Conservation (phyloP, 2,329 filamentous ascomycete genomes). For the Colletotrichum endophyticum region DNA sequence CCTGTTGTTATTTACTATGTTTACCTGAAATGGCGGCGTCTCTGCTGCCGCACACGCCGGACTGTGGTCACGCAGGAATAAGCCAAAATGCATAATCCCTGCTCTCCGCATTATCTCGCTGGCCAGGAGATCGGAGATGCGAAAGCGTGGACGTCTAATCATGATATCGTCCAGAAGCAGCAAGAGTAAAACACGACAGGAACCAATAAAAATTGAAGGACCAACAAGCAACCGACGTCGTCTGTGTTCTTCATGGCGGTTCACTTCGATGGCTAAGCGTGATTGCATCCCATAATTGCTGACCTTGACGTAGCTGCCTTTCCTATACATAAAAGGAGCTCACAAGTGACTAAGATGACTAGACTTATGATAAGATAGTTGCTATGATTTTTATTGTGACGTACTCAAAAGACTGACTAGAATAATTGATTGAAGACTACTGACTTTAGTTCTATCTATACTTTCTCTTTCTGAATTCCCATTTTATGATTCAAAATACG, state of each 20-base stretch:
- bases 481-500: background rate
- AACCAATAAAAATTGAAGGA: no score
- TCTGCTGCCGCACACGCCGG: no score
- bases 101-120: no score
- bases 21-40: no score
- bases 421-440: background rate
- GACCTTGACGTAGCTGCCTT: background rate
- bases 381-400: background rate
- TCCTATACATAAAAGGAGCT: background rate
- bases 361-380: background rate
- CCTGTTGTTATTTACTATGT: no score
- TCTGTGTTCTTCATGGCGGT: background rate
- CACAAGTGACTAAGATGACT: background rate
- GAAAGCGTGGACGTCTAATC: no score
- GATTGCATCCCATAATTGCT: background rate
- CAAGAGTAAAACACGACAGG: no score
- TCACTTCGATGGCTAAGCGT: background rate
- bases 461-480: background rate
- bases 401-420: background rate
- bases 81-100: no score
- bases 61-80: no score
- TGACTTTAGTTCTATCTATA: background rate
- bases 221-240: no score
- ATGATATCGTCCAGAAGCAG: no score
- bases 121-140: no score